A percentile compares a stretch with the other conserved stretches of the same genome.
phyloP scores from a whole-genome alignment of 108 stramenopile species.

The Skeletonema tropicum region DNA sequence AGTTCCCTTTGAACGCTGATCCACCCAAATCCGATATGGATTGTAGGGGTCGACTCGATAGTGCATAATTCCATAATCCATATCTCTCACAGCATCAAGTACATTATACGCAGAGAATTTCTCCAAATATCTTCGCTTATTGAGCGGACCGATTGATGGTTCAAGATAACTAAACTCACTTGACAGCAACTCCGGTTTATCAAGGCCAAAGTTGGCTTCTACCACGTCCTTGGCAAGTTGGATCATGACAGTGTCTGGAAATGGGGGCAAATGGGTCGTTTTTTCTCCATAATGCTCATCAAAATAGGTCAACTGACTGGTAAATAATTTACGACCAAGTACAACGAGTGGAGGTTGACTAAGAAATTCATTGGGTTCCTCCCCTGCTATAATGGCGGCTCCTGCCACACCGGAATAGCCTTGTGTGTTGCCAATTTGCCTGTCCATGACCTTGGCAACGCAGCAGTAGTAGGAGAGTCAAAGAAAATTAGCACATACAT shows the following conservation, averaged over 20 bases:
- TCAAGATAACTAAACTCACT: slow-evolving; percentile 47
- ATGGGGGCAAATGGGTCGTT: slow-evolving; percentile 55
- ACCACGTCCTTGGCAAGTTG: slow-evolving; percentile 65
- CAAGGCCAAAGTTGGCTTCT: slow-evolving; percentile 39
- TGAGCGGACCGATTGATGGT: slow-evolving; percentile 40
- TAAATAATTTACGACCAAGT: slow-evolving; percentile 18
- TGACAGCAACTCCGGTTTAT: slow-evolving; percentile 53
- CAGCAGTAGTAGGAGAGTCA: background rate
- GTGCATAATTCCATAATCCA: slow-evolving; percentile 45
- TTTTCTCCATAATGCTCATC: slow-evolving; percentile 17
- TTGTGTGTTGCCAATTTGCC: slow-evolving; percentile 61
- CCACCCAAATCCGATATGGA: slow-evolving; percentile 69
- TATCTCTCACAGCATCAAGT: slow-evolving; percentile 47
- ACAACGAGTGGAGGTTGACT: slow-evolving; percentile 19
- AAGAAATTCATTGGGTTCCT: slow-evolving; percentile 32
- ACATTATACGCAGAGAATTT: slow-evolving; percentile 41
- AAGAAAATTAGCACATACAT: background rate
- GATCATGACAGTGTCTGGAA: slow-evolving; percentile 69
- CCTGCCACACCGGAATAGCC: slow-evolving; percentile 59
- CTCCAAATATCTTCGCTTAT: slow-evolving; percentile 47
- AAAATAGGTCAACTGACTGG: slow-evolving; percentile 5
- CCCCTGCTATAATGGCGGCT: slow-evolving; percentile 51
- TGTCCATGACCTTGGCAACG: slow-evolving; percentile 43
- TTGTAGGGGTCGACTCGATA: slow-evolving; percentile 77
- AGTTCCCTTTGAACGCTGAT: slow-evolving; percentile 43